These are phyloP conservation scores for Fusarium armeniacum DNA, from an alignment of 2,329 filamentous ascomycete species.

Conservation along the genomic window DNA sequence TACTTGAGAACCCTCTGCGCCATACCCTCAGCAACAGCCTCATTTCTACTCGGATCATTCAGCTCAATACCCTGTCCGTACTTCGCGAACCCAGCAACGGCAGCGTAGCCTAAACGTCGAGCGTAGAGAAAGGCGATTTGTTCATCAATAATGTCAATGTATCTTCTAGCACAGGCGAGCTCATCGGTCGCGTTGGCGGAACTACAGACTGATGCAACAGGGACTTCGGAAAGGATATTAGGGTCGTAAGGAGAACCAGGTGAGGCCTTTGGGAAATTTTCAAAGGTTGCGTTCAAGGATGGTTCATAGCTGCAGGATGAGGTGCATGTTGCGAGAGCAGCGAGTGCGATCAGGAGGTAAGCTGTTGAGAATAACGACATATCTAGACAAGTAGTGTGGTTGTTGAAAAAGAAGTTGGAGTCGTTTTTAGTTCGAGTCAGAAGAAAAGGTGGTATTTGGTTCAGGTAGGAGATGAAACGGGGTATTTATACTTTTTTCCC, in stretches of 20 bases:
- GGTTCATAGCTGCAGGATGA: not conserved
- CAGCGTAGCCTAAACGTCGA: constrained; percentile 34
- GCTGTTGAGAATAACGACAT: not conserved
- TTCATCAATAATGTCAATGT: constrained; percentile 39
- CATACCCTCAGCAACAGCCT: constrained; percentile 30
- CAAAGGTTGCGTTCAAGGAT: not conserved
- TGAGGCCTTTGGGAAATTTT: not conserved
- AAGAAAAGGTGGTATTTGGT: not conserved
- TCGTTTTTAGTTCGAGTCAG: not conserved
- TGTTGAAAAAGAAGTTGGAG: not conserved
- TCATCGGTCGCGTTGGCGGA: not conserved
- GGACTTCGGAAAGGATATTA: constrained; percentile 52
- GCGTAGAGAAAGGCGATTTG: constrained; percentile 38
- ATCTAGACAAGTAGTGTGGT: fast-evolving
- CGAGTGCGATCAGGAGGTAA: not conserved
- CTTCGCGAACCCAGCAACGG: constrained; percentile 34
- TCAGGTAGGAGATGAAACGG: not conserved
- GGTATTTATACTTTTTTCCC: not conserved
- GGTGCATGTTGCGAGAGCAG: not conserved
- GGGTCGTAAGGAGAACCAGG: not conserved
- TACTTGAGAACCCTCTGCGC: constrained; percentile 34
- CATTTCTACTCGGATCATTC: constrained; percentile 34
- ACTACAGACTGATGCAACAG: not conserved
- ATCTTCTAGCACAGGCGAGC: constrained; percentile 30
- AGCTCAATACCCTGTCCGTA: constrained; percentile 2